Percentiles rank a stretch among this genome's conserved stretches.
phyloP scores from a whole-genome alignment of 805 yeast genomes.

The Kuraishia cidri region DNA sequence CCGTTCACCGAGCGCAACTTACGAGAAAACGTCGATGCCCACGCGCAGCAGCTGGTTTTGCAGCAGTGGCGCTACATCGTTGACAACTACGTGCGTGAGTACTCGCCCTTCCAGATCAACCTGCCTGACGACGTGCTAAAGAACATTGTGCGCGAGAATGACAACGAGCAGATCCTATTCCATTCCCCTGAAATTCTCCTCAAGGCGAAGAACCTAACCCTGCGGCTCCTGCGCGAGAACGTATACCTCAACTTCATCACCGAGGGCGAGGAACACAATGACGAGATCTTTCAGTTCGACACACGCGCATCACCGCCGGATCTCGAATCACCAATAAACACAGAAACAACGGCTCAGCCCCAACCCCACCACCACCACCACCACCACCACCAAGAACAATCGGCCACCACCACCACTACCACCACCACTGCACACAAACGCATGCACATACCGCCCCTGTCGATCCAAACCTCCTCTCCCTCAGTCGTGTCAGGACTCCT shows the following conservation, averaged over 20 bases:
- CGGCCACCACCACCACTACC: too few relatives aligned
- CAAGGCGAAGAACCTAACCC: slow-evolving; percentile 19
- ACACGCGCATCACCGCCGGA: too few relatives aligned
- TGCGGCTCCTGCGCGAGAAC: slow-evolving; percentile 21
- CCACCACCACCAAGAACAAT: too few relatives aligned
- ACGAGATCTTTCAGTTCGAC: too few relatives aligned
- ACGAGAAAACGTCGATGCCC: background rate
- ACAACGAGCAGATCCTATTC: slow-evolving; percentile 11
- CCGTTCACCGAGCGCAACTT: background rate
- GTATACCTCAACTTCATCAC: slow-evolving; percentile 17
- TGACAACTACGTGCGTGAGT: slow-evolving; percentile 25
- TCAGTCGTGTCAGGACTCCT: too few relatives aligned
- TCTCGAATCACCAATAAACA: too few relatives aligned
- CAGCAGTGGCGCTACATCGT: slow-evolving; percentile 21
- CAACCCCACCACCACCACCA: too few relatives aligned
- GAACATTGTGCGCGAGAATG: slow-evolving; percentile 15
- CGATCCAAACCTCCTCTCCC: too few relatives aligned
- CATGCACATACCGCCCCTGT: too few relatives aligned
- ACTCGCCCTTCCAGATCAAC: slow-evolving; percentile 40
- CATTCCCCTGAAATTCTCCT: slow-evolving; percentile 21
- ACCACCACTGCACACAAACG: too few relatives aligned
- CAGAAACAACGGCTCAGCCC: too few relatives aligned
- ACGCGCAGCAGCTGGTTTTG: background rate
- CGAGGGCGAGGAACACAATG: slow-evolving; percentile 1
- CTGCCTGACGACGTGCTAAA: slow-evolving; percentile 28